A percentile compares a stretch with the other conserved stretches of the same genome.
Evolutionary conservation across 306 rosid species (phyloP).

Genomic region (Vicia villosa): DNA sequence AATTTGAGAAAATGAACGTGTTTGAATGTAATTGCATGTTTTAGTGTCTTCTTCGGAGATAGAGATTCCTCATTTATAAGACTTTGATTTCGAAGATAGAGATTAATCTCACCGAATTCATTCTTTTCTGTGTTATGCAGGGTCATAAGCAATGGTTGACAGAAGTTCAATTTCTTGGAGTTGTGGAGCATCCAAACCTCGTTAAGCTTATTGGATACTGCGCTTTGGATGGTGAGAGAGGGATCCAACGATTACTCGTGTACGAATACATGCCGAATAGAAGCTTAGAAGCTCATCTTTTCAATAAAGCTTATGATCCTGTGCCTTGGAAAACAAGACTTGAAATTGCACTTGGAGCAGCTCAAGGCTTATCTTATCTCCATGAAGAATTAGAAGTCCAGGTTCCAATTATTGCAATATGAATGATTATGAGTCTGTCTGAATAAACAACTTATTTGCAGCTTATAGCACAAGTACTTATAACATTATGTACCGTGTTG

Average conservation of each 20-base stretch:
- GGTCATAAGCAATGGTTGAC: slow-evolving; percentile 90
- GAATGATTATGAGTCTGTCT: not conserved
- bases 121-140: slow-evolving; percentile 33
- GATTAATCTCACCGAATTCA: not conserved
- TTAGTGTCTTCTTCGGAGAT: not conserved
- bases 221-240: slow-evolving; percentile 79
- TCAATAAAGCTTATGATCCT: slow-evolving; percentile 52
- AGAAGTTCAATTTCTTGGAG: slow-evolving; percentile 83
- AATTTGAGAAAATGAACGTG: not conserved
- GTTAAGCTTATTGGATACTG: slow-evolving; percentile 83
- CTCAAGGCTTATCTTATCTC: slow-evolving; percentile 75
- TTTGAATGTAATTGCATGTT: not conserved
- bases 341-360: slow-evolving; percentile 68
- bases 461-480: not conserved
- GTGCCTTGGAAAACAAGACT: slow-evolving; percentile 75
- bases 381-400: slow-evolving; percentile 85
- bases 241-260: slow-evolving; percentile 81
- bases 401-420: slow-evolving; percentile 46
- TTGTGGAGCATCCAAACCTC: slow-evolving; percentile 85
- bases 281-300: slow-evolving; percentile 79
- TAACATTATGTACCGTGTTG: slow-evolving; percentile 19
- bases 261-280: slow-evolving; percentile 74
- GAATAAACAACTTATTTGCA: too few species aligned
- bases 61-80: not conserved
- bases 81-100: not conserved